These are phyloP conservation scores for Sporothrix mexicana DNA, from an alignment of 2,329 filamentous ascomycete species.

Conservation along the genomic window DNA sequence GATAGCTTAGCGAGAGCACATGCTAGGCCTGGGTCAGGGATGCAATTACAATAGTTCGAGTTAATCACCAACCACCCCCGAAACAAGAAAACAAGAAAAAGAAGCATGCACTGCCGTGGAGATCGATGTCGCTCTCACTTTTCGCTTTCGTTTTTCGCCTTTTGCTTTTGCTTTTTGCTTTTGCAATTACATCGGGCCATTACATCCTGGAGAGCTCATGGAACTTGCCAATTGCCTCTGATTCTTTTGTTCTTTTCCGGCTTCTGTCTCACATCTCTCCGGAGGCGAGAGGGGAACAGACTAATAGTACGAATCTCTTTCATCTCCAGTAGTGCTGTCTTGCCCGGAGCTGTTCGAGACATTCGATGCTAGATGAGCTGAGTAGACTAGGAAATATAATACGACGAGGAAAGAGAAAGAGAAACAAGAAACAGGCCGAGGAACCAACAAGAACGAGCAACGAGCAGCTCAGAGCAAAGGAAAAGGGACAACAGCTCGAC, in stretches of 20 bases:
- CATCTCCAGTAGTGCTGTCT: neutral
- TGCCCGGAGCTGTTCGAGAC: neutral
- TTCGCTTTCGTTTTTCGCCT: no score
- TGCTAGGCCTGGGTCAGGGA: neutral
- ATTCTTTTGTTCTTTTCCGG: conserved; percentile 17
- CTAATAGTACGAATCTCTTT: neutral
- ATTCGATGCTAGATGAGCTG: neutral
- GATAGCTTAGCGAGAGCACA: conserved; percentile 19
- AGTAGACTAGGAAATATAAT: neutral
- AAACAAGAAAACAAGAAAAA: neutral
- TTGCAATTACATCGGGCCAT: neutral
- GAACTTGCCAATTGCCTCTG: neutral
- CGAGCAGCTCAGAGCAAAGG: neutral
- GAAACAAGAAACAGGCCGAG: neutral
- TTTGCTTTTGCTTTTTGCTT: no score
- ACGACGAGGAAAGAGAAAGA: no score
- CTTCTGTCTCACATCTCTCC: neutral
- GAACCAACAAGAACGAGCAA: neutral
- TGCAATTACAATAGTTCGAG: no score
- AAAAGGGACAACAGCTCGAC: neutral
- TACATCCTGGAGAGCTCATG: neutral
- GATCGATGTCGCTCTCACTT: neutral
- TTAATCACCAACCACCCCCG: no score
- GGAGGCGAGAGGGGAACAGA: no score
- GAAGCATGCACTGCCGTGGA: neutral